phyloP scores from a whole-genome alignment of 352 stramenopile genomes.

The Phytophthora litchii region DNA sequence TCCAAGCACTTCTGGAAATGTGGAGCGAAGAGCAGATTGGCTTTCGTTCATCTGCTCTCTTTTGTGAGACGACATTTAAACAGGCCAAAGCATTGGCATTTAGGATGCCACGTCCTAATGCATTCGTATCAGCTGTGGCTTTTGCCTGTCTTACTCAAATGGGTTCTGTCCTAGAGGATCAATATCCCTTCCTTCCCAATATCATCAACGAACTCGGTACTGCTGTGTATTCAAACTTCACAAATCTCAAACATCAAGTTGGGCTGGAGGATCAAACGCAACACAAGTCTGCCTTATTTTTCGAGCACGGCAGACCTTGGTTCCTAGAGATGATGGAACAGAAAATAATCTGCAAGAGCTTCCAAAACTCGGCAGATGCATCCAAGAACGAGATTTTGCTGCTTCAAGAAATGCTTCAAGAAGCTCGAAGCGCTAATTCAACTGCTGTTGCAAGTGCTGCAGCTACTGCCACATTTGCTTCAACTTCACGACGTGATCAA shows the following conservation, averaged over 20 bases:
- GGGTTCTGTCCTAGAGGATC: slow-evolving; percentile 39
- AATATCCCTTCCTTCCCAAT: slow-evolving; percentile 56
- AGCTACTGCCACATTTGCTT: slow-evolving; percentile 1
- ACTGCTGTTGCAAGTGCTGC: slow-evolving; percentile 17
- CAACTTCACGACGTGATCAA: slow-evolving; percentile 18
- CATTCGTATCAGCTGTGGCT: slow-evolving; percentile 56
- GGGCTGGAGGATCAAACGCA: slow-evolving; percentile 5
- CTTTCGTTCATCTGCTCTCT: slow-evolving; percentile 67
- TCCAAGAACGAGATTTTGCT: slow-evolving; percentile 46
- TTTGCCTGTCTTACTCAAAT: slow-evolving; percentile 62
- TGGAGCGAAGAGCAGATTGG: slow-evolving; percentile 52
- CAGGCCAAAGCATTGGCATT: slow-evolving; percentile 59
- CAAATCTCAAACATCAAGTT: slow-evolving; percentile 23
- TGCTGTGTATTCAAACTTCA: slow-evolving; percentile 52
- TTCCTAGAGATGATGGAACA: slow-evolving; percentile 44
- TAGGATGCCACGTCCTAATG: slow-evolving; percentile 55
- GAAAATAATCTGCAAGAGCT: slow-evolving; percentile 28
- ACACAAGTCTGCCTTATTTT: slow-evolving; percentile 46
- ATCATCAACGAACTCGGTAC: slow-evolving; percentile 45
- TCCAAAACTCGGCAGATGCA: slow-evolving; percentile 20
- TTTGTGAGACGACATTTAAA: slow-evolving; percentile 64
- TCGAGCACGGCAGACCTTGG: slow-evolving; percentile 57
- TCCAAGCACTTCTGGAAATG: slow-evolving; percentile 54
- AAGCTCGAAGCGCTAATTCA: slow-evolving; percentile 26
- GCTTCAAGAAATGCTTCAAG: slow-evolving; percentile 50